Conservation (phyloP, 176 grass and related monocot genomes). For the Ensete glaucum region DNA sequence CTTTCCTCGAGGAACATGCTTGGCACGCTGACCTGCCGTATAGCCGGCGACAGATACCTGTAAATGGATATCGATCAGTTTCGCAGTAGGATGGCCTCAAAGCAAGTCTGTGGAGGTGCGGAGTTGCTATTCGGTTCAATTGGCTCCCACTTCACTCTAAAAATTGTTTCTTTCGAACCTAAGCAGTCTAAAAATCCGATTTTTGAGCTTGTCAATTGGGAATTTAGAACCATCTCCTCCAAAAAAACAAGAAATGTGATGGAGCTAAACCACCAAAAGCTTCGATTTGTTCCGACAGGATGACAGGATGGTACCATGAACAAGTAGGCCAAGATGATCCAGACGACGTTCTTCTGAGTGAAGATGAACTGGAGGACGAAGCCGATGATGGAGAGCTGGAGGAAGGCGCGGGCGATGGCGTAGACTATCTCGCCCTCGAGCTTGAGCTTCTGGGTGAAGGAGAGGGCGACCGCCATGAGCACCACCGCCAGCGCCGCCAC, state of each 20-base stretch:
- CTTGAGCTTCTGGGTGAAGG: conserved; percentile 55
- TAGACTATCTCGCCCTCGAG: conserved; percentile 79
- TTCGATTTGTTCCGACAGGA: neutral
- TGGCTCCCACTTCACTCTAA: neutral
- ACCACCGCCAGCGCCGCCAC: conserved; percentile 45
- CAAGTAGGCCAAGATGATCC: conserved; percentile 91
- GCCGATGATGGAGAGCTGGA: conserved; percentile 90
- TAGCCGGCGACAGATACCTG: conserved; percentile 51
- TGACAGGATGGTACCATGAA: conserved; percentile 56
- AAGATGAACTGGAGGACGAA: conserved; percentile 99
- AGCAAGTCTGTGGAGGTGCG: neutral
- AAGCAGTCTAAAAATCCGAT: neutral
- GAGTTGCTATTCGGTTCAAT: neutral
- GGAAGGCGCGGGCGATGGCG: conserved; percentile 69
- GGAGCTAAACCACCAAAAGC: neutral
- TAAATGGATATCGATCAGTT: neutral
- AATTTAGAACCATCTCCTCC: neutral
- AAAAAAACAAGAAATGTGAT: neutral
- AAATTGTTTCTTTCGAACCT: neutral
- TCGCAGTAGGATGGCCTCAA: no score
- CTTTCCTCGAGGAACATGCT: conserved; percentile 52
- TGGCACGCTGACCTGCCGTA: conserved; percentile 57
- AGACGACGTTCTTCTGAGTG: conserved; percentile 50
- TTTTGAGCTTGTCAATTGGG: neutral
- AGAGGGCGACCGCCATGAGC: conserved; percentile 66